Evolutionary conservation across 2,329 filamentous ascomycete species (phyloP).

Genomic region (Scytalidium sp.): DNA sequence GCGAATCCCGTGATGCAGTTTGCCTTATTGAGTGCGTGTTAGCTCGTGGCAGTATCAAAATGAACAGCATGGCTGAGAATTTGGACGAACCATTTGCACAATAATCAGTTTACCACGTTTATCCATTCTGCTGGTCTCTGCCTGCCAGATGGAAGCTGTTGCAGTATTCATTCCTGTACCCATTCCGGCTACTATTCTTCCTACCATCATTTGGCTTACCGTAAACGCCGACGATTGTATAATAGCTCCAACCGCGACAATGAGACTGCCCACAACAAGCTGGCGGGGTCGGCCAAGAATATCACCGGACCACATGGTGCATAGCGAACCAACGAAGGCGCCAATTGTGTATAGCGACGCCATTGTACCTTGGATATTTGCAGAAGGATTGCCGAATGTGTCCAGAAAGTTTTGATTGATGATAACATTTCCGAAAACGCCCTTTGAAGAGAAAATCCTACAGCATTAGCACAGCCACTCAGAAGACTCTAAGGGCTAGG

Average conservation of each 20-base stretch:
- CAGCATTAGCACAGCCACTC: no score
- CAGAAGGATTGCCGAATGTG: not conserved
- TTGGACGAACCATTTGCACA: constrained; percentile 27
- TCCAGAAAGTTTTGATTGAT: not conserved
- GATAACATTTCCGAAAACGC: not conserved
- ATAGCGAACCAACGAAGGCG: not conserved
- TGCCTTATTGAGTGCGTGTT: not conserved
- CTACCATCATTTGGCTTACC: constrained; percentile 36
- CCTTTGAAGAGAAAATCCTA: no score
- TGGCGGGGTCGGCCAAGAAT: constrained; percentile 5
- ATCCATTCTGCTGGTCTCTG: constrained; percentile 39
- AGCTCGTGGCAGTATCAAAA: constrained; percentile 28
- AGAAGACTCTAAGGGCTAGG: not conserved
- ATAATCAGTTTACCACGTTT: constrained; percentile 38
- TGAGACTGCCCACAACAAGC: constrained; percentile 5
- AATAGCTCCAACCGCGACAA: constrained; percentile 15
- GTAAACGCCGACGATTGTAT: constrained; percentile 26
- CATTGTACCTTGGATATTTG: not conserved
- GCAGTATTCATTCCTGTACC: constrained; percentile 26
- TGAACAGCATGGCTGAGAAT: constrained; percentile 24
- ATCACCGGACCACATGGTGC: constrained; percentile 8
- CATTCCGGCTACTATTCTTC: constrained; percentile 28
- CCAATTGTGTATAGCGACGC: not conserved
- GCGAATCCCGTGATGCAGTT: constrained; percentile 32
- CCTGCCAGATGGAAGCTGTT: constrained; percentile 39